A percentile compares a stretch with the other conserved stretches of the same genome.
These are phyloP conservation scores for Monilinia fructicola DNA, from an alignment of 2,329 filamentous ascomycete species.

Conservation along the genomic window DNA sequence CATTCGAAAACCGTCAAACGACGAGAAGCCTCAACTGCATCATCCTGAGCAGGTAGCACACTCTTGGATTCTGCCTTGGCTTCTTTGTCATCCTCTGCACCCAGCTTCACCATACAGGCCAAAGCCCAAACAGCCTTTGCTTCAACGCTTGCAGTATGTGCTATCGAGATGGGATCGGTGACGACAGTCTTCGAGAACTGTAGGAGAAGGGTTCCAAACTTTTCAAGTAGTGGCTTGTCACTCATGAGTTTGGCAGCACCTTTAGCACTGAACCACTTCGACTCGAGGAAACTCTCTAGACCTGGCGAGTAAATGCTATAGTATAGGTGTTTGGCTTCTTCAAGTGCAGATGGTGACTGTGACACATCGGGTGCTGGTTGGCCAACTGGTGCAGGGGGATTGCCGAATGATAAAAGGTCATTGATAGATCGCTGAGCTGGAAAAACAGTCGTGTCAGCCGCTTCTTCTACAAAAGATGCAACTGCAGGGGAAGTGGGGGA, in stretches of 20 bases:
- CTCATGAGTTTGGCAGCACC: constrained; percentile 46
- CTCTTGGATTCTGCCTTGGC: constrained; percentile 39
- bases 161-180: constrained; percentile 53
- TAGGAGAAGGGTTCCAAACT: constrained; percentile 65
- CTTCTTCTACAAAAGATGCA: constrained; percentile 38
- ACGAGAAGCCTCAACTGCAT: constrained; percentile 63
- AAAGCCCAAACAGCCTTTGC: constrained; percentile 61
- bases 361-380: constrained; percentile 50
- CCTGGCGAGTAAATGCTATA: constrained; percentile 73
- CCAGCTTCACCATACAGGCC: constrained; percentile 45
- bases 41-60: constrained; percentile 53
- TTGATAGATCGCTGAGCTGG: constrained; percentile 68
- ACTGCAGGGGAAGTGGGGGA: constrained; percentile 41
- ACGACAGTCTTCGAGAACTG: constrained; percentile 49
- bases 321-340: constrained; percentile 71
- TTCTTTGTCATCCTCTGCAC: constrained; percentile 38
- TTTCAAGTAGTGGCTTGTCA: constrained; percentile 60
- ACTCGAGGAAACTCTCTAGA: constrained; percentile 76
- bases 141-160: constrained; percentile 55
- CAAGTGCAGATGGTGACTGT: constrained; percentile 49
- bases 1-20: constrained; percentile 75
- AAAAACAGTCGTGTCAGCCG: constrained; percentile 47
- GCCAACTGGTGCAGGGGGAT: constrained; percentile 53
- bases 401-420: constrained; percentile 66
- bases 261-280: constrained; percentile 71